Percentiles rank a stretch among this genome's conserved stretches.
Evolutionary conservation across 164 flowering plant genomes (phyloP).

Genomic region (Nymphaea thermarum): DNA sequence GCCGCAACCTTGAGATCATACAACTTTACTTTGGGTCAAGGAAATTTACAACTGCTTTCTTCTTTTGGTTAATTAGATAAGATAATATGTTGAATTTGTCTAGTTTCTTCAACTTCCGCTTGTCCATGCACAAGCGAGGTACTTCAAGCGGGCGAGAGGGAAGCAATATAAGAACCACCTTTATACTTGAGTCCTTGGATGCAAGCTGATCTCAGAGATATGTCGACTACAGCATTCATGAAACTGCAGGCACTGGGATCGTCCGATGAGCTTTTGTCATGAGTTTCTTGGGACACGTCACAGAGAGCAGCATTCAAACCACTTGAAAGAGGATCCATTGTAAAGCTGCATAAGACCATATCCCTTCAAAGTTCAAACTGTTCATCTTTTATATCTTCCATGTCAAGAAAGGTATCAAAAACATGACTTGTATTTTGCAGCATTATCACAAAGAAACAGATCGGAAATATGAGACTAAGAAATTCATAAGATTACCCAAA

Average conservation of each 20-base stretch:
- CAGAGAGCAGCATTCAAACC: constrained; percentile 76
- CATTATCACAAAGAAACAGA: constrained; percentile 2
- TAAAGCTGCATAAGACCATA: constrained; percentile 45
- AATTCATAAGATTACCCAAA: neutral
- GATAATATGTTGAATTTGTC: no score
- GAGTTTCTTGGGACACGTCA: constrained; percentile 16
- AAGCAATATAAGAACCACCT: constrained; percentile 48
- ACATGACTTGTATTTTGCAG: neutral
- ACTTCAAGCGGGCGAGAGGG: constrained; percentile 39
- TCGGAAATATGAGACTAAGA: no score
- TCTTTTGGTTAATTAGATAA: no score
- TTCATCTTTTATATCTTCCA: neutral
- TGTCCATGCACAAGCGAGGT: neutral
- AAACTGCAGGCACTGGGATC: constrained; percentile 25
- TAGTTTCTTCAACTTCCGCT: neutral
- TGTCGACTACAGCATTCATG: constrained; percentile 25
- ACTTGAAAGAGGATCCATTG: constrained; percentile 41
- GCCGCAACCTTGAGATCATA: no score
- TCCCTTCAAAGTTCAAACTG: neutral
- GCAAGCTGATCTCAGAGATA: constrained; percentile 30
- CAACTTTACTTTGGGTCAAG: no score
- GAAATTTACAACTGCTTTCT: no score
- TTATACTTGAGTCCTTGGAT: constrained; percentile 59
- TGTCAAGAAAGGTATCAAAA: neutral
- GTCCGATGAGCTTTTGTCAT: constrained; percentile 13